Evolutionary conservation across 331 rosid genomes (phyloP), one percentile per base, ranked within the genome.

Genomic region (Rosa hybrid): DNA sequence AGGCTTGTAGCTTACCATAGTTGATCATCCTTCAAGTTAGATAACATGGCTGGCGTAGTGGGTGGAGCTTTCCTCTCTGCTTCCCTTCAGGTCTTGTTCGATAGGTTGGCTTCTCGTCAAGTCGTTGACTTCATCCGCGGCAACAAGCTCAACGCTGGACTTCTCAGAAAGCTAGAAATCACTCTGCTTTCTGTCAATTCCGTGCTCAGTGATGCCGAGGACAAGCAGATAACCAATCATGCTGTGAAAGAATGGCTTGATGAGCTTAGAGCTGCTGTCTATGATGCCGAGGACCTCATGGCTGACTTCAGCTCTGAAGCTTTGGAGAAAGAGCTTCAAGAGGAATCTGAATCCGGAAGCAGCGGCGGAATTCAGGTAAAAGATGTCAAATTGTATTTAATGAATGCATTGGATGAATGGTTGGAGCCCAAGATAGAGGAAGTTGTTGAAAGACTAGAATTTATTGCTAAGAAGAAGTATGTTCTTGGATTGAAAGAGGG

Each of bases 161-260:
- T 54, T 54, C 23, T 17, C 23, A 18, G 17, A 2, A 54, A 54
- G 60, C 60, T 54, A 16, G 21, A 54, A 7, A 54, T 54, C 23
- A 54, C 60, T 54, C 17, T 54, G 25, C 60, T 54, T 18, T 17
- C 60, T 54, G 60, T 54, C 60, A 54, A 54, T 7, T 54, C 10
- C 18, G 23, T 83, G 50, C 78, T 86, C 39, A 44, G 38, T 18
- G 89, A 83, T 44, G 86, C 89, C 0, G 86, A 86, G 50, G 89
- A 77, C 8, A 73, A 77, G n/a, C 76, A 77, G 63, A 53, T 80
- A 38, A 86, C 38, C 44, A 53, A 60, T 4, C 10, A 6, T 34
- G 78, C 23, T 1, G 86, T 86, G 57, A 77, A 69, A 69, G 78
- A 54, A 20, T 54, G 60, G 60, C 23, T 54, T 54, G 60, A 17